These are phyloP conservation scores for Pseudopithomyces chartarum DNA, from an alignment of 2,329 filamentous ascomycete genomes.

Conservation along the genomic window DNA sequence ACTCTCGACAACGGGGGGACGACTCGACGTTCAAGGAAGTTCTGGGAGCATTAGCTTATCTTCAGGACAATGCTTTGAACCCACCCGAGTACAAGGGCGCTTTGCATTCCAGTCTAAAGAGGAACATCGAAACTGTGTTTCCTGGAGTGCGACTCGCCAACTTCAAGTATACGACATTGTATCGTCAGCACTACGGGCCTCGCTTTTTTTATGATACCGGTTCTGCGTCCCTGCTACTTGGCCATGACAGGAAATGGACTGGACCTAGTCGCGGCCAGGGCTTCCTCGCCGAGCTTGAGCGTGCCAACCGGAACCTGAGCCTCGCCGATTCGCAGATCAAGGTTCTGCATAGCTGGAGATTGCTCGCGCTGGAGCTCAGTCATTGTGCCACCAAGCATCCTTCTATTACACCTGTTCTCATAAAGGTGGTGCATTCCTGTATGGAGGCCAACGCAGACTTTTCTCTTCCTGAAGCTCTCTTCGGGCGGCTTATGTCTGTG, in stretches of 20 bases:
- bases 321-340: slow-evolving; percentile 89
- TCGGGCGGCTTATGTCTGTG: slow-evolving; percentile 74
- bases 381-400: slow-evolving; percentile 60
- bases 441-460: slow-evolving; percentile 75
- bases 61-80: slow-evolving; percentile 75
- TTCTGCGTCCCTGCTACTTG: slow-evolving; percentile 75
- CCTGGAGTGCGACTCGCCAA: slow-evolving; percentile 72
- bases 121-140: slow-evolving; percentile 83
- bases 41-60: slow-evolving; percentile 77
- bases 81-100: slow-evolving; percentile 87
- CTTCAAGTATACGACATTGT: slow-evolving; percentile 77
- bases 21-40: slow-evolving; percentile 71
- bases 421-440: slow-evolving; percentile 77
- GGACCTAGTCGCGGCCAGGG: slow-evolving; percentile 64
- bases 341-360: slow-evolving; percentile 88
- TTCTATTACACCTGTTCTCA: slow-evolving; percentile 70
- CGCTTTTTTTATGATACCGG: slow-evolving; percentile 85
- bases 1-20: slow-evolving; percentile 77
- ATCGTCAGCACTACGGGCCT: slow-evolving; percentile 68
- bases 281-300: slow-evolving; percentile 80
- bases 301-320: slow-evolving; percentile 88
- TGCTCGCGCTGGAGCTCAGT: slow-evolving; percentile 82
- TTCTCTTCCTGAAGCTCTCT: slow-evolving; percentile 79
- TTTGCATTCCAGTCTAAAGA: slow-evolving; percentile 81
- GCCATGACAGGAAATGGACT: slow-evolving; percentile 77